A percentile compares a stretch with the other conserved stretches of the same genome.
Evolutionary conservation across 2,329 filamentous ascomycete species (phyloP).

Genomic region (Nannizziopsis barbatae): DNA sequence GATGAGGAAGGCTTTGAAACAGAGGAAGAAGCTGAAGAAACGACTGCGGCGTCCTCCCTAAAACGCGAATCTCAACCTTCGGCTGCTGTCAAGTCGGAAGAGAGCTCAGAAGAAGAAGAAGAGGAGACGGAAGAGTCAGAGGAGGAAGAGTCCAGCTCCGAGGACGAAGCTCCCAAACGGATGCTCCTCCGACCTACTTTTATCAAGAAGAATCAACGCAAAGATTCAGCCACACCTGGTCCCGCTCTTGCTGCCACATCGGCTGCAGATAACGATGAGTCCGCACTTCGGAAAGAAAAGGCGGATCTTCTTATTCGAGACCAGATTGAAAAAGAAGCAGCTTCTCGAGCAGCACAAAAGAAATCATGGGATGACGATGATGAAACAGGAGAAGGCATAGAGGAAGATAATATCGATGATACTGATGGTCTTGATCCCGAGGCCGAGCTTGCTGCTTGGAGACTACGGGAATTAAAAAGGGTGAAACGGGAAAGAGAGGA

Average conservation of each 20-base stretch:
- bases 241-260: constrained; percentile 15
- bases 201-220: constrained; percentile 52
- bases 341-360: constrained; percentile 61
- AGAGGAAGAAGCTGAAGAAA: constrained; percentile 35
- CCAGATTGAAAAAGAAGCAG: constrained; percentile 71
- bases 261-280: constrained; percentile 36
- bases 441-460: constrained; percentile 86
- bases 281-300: constrained; percentile 46
- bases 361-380: constrained; percentile 66
- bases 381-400: constrained; percentile 53
- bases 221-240: constrained; percentile 25
- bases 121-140: constrained; percentile 7
- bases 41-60: constrained; percentile 4
- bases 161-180: constrained; percentile 41
- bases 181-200: constrained; percentile 55
- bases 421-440: constrained; percentile 77
- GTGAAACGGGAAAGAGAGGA: constrained; percentile 76
- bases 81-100: background rate
- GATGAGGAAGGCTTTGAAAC: constrained; percentile 53
- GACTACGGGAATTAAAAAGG: constrained; percentile 77
- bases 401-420: constrained; percentile 70
- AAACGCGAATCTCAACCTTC: background rate
- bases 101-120: constrained; percentile 6
- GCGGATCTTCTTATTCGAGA: constrained; percentile 75
- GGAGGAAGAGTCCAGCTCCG: constrained; percentile 10